Percentiles rank a stretch among this genome's conserved stretches.
phyloP scores from a whole-genome alignment of 768 basidiomycete species.

The Calvatia gigantea region DNA sequence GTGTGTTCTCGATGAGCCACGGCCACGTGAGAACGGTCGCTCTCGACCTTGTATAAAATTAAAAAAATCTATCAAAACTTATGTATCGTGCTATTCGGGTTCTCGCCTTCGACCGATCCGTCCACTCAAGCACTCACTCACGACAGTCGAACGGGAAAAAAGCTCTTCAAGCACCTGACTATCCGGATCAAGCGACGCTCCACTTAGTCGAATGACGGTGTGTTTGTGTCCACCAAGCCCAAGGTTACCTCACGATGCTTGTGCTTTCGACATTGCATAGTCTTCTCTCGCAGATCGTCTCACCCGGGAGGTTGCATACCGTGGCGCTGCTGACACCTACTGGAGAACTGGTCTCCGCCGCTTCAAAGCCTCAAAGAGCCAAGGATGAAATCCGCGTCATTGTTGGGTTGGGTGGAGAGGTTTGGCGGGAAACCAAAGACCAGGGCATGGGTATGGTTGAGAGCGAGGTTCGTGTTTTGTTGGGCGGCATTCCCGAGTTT shows the following conservation, averaged over 20 bases:
- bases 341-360: slow-evolving; percentile 72
- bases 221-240: not conserved
- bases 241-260: slow-evolving; percentile 44
- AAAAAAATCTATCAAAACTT: too few species aligned
- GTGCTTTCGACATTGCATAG: slow-evolving; percentile 65
- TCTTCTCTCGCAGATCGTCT: slow-evolving; percentile 59
- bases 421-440: slow-evolving; percentile 74
- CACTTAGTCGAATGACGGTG: not conserved
- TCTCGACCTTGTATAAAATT: too few species aligned
- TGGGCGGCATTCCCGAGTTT: not conserved
- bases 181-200: not conserved
- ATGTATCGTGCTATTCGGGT: too few species aligned
- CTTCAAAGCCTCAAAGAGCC: slow-evolving; percentile 47
- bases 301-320: slow-evolving; percentile 62
- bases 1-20: too few species aligned
- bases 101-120: too few species aligned
- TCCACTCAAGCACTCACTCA: too few species aligned
- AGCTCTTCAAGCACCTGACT: too few species aligned
- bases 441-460: slow-evolving; percentile 71
- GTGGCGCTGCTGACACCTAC: slow-evolving; percentile 67
- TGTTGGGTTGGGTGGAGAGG: slow-evolving; percentile 68
- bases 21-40: too few species aligned
- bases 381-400: slow-evolving; percentile 76
- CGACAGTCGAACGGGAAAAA: too few species aligned
- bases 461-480: slow-evolving; percentile 54